A percentile compares a stretch with the other conserved stretches of the same genome.
phyloP scores from a whole-genome alignment of 2,329 filamentous ascomycete species.

The Arachnomyces sp. region DNA sequence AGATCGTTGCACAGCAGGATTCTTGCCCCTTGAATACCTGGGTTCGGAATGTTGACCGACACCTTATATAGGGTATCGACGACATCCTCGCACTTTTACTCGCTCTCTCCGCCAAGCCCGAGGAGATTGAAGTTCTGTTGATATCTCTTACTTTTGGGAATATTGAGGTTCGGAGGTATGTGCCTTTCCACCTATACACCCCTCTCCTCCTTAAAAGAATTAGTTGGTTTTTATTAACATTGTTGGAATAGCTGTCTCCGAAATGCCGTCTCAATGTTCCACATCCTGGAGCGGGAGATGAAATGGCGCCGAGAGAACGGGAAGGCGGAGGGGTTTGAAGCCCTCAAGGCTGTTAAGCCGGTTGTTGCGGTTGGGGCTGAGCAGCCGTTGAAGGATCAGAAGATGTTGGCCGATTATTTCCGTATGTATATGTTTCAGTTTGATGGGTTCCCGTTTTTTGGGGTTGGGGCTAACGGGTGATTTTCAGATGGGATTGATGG shows the following conservation, averaged over 20 bases:
- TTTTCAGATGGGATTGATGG: slow-evolving; percentile 63
- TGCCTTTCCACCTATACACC: slow-evolving; percentile 1
- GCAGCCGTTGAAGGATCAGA: slow-evolving; percentile 74
- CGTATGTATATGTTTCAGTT: slow-evolving; percentile 47
- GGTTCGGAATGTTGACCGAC: too few species aligned
- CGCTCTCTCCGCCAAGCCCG: slow-evolving; percentile 68
- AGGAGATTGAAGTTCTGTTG: slow-evolving; percentile 78
- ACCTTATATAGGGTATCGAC: slow-evolving; percentile 81
- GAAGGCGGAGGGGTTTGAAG: slow-evolving; percentile 60
- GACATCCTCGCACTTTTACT: slow-evolving; percentile 84
- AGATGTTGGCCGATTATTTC: slow-evolving; percentile 76
- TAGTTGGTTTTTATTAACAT: not conserved
- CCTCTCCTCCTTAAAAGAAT: not conserved
- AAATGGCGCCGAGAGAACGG: slow-evolving; percentile 68
- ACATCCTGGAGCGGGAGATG: slow-evolving; percentile 82
- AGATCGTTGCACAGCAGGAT: too few species aligned
- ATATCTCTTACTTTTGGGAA: slow-evolving; percentile 92
- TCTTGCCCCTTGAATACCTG: too few species aligned
- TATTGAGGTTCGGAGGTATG: slow-evolving; percentile 71
- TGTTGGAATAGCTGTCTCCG: slow-evolving; percentile 58
- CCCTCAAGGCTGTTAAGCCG: slow-evolving; percentile 64
- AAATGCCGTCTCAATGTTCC: slow-evolving; percentile 84
- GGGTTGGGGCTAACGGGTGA: slow-evolving; percentile 1
- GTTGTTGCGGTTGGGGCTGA: slow-evolving; percentile 80
- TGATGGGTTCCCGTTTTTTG: not conserved